Base-by-base conservation (phyloP, 2,329 filamentous ascomycete species). In the Scytalidium sp. region DNA sequence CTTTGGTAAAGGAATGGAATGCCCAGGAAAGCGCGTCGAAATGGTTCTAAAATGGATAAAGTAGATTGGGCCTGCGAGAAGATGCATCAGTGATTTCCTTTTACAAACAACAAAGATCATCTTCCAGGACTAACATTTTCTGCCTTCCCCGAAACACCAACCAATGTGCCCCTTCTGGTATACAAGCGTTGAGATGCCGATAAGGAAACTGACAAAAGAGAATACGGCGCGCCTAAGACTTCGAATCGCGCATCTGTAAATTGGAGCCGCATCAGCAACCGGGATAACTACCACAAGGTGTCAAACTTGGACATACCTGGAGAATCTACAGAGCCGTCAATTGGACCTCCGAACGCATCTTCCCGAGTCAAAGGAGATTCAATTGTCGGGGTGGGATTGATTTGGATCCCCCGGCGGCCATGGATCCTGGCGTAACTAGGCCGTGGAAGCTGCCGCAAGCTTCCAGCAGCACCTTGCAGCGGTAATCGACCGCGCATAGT, bases 1-100 rank as follows among this genome's bases (percentile, higher is more conserved):
- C 88, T 77, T 72, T 97, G 93, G 72, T 97, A 97, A 53, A 99
- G 79, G 70, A 99, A 99, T 1, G 94, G 94, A 45, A 97, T 87
- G 57, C 92, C 90, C 22, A 96, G 80, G 43, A 85, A 70, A 20
- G 87, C 87, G 67, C 94, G 84, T 51, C 85, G 81, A 64, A 96
- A 79, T 15, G 94, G 94, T 52, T 91, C 87, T 49, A 97, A 82
- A 46, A 97, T 70, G 41, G 91, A 92, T 51, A 99, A 80, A 0
- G 90, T 95, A 2, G 94, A 97, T 69, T 95, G 81, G 15, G 90
- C 86, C 90, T 95, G 60, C 13, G 43, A 36, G 39, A 47, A 36
- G 25, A 48, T 55, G 46, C 58, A 50, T 42, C 52, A 48, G 20
- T 39, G 19, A 49, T 43, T 17, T 29, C 19, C 41, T 20, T 27